These are phyloP conservation scores for Achaetomium macrosporum DNA, from an alignment of 2,329 filamentous ascomycete genomes.

Conservation along the genomic window DNA sequence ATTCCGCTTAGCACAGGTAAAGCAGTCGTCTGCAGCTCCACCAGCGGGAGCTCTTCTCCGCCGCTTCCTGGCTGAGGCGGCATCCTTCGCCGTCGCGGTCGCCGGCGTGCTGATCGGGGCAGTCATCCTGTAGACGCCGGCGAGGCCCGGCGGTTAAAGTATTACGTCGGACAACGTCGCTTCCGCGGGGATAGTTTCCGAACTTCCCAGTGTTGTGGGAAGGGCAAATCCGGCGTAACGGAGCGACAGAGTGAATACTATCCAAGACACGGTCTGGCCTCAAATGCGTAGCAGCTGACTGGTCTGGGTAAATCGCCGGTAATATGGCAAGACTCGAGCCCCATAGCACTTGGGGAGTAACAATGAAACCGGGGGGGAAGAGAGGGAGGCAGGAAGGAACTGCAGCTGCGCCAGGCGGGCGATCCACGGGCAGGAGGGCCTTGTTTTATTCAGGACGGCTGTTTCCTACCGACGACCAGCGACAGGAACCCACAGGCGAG, in stretches of 20 bases:
- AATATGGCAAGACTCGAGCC: conserved; percentile 37
- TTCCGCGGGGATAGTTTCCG: conserved; percentile 4
- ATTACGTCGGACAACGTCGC: conserved; percentile 4
- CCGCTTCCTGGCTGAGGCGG: conserved; percentile 57
- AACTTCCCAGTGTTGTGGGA: not conserved
- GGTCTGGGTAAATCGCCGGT: conserved; percentile 38
- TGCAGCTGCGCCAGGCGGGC: conserved; percentile 12
- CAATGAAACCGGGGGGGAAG: conserved; percentile 29
- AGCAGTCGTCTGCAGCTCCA: conserved; percentile 91
- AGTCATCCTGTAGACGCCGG: conserved; percentile 38
- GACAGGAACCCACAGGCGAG: conserved; percentile 10
- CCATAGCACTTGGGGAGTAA: conserved; percentile 30
- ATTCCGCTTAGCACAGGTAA: conserved; percentile 79
- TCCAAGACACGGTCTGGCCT: conserved; percentile 28
- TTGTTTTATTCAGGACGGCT: conserved; percentile 23
- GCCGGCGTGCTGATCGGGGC: conserved; percentile 38
- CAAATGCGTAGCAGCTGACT: conserved; percentile 29
- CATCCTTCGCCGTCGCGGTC: conserved; percentile 34
- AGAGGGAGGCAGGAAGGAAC: conserved; percentile 22
- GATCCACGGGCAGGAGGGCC: conserved; percentile 10
- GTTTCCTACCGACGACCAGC: conserved; percentile 12
- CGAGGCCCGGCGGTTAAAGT: conserved; percentile 8
- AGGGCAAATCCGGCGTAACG: conserved; percentile 3
- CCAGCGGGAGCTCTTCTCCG: conserved; percentile 83
- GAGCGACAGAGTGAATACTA: conserved; percentile 13